These are phyloP conservation scores for Naumovozyma baii DNA, from an alignment of 805 yeast genomes.

Conservation along the genomic window DNA sequence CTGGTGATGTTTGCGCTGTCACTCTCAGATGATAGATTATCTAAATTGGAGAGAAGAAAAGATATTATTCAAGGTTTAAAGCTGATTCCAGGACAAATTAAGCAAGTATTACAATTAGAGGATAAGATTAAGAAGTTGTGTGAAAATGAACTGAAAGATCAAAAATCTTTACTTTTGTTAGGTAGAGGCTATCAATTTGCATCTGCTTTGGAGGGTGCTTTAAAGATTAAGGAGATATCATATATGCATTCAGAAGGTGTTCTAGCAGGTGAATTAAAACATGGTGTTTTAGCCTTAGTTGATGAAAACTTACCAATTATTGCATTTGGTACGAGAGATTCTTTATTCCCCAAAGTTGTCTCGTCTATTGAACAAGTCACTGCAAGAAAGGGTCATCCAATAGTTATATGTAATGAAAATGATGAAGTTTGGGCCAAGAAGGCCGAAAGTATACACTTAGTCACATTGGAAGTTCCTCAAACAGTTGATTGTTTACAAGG, in stretches of 20 bases:
- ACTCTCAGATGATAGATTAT: slow-evolving; percentile 84
- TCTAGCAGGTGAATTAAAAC: slow-evolving; percentile 96
- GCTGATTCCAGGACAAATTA: slow-evolving; percentile 77
- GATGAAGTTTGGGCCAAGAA: slow-evolving; percentile 48
- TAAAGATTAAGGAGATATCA: slow-evolving; percentile 94
- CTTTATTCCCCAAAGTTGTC: slow-evolving; percentile 90
- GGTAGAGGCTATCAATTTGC: slow-evolving; percentile 99
- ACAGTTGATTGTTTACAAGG: slow-evolving; percentile 98
- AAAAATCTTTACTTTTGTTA: slow-evolving; percentile 77
- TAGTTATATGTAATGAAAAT: slow-evolving; percentile 81
- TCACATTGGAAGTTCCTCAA: slow-evolving; percentile 80
- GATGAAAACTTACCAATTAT: slow-evolving; percentile 90
- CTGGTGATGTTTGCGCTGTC: slow-evolving; percentile 93
- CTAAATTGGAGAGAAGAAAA: slow-evolving; percentile 62
- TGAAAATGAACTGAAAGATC: slow-evolving; percentile 58
- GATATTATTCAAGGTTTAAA: slow-evolving; percentile 83
- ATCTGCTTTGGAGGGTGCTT: slow-evolving; percentile 95
- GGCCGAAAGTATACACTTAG: slow-evolving; percentile 34
- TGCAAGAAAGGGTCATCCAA: slow-evolving; percentile 96
- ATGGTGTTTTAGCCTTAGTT: slow-evolving; percentile 94
- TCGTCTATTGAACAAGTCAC: slow-evolving; percentile 93
- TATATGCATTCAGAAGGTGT: slow-evolving; percentile 99
- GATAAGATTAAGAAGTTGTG: slow-evolving; percentile 68
- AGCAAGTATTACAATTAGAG: slow-evolving; percentile 63
- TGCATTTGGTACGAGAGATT: slow-evolving; percentile 93